phyloP scores from a whole-genome alignment of 2,329 filamentous ascomycete species.

The Fusarium sp. region DNA sequence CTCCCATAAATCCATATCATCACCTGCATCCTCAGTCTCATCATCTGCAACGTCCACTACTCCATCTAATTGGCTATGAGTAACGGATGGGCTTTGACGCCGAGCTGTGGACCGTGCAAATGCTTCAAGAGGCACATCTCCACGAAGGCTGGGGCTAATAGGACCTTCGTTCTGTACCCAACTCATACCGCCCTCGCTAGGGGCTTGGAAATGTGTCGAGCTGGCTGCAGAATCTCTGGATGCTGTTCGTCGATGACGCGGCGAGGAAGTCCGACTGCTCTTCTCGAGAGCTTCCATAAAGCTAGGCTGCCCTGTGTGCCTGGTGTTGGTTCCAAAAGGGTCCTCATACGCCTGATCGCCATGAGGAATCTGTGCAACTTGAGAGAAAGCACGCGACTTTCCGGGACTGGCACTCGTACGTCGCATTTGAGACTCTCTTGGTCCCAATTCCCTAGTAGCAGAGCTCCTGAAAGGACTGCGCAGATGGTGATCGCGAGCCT shows the following conservation, averaged over 20 bases:
- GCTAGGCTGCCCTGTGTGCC: slow-evolving; percentile 48
- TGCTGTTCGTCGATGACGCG: slow-evolving; percentile 24
- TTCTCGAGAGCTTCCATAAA: slow-evolving; percentile 52
- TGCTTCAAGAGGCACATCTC: slow-evolving; percentile 52
- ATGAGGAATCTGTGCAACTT: slow-evolving; percentile 22
- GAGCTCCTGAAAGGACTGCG: slow-evolving; percentile 67
- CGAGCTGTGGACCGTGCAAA: slow-evolving; percentile 29
- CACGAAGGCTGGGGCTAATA: slow-evolving; percentile 53
- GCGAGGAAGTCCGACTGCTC: slow-evolving; percentile 37
- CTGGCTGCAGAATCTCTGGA: slow-evolving; percentile 49
- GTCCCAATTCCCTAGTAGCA: slow-evolving; percentile 52
- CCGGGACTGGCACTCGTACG: slow-evolving; percentile 51
- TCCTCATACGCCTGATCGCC: slow-evolving; percentile 44
- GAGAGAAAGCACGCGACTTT: slow-evolving; percentile 34
- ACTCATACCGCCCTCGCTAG: slow-evolving; percentile 57
- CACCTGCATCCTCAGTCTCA: slow-evolving; percentile 47
- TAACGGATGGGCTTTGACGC: not conserved
- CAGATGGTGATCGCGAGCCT: slow-evolving; percentile 62
- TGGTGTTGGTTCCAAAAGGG: slow-evolving; percentile 47
- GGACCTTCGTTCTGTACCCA: slow-evolving; percentile 57
- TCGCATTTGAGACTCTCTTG: slow-evolving; percentile 46
- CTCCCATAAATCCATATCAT: slow-evolving; percentile 69
- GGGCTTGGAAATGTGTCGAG: slow-evolving; percentile 51
- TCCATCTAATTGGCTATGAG: slow-evolving; percentile 32
- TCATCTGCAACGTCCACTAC: slow-evolving; percentile 36